Evolutionary conservation across 208 protist species (phyloP).

Genomic region (Trypanosoma theileri): DNA sequence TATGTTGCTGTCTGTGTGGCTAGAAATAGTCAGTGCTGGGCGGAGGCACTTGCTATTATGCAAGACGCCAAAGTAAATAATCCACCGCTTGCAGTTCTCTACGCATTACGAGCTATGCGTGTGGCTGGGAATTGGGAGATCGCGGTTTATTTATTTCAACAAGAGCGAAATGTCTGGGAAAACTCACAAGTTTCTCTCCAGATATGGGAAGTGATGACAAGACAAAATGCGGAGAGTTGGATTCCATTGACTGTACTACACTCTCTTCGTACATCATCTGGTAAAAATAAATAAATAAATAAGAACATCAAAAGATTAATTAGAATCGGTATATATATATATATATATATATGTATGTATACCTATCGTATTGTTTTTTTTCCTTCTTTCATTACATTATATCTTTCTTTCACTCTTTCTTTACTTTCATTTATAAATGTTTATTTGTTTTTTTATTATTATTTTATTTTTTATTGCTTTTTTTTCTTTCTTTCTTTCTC

Average conservation of each 20-base stretch:
- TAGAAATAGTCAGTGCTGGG: conserved; percentile 12
- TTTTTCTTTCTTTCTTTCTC: conserved; percentile 5
- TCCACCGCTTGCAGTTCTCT: conserved; percentile 42
- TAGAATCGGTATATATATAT: conserved; percentile 9
- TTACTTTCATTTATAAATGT: too few relatives aligned
- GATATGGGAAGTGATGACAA: conserved; percentile 23
- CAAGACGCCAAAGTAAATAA: conserved; percentile 20
- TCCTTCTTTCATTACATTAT: conserved; percentile 7
- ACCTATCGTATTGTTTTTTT: not conserved
- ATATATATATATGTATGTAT: conserved; percentile 10
- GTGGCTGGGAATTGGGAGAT: conserved; percentile 26
- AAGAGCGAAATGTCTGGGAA: conserved; percentile 10
- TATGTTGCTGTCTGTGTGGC: conserved; percentile 58
- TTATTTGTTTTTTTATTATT: not conserved
- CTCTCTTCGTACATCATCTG: not conserved
- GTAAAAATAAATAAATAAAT: not conserved
- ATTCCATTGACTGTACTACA: conserved; percentile 17
- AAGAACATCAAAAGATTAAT: not conserved
- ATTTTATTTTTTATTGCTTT: not conserved
- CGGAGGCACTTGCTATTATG: conserved; percentile 34
- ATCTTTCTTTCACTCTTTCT: not conserved
- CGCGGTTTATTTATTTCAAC: conserved; percentile 12
- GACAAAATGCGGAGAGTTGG: conserved; percentile 35
- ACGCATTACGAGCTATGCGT: conserved; percentile 46
- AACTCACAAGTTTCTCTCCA: conserved; percentile 16